Evolutionary conservation across 805 yeast genomes (phyloP).

Genomic region (Nakazawaea holstii): DNA sequence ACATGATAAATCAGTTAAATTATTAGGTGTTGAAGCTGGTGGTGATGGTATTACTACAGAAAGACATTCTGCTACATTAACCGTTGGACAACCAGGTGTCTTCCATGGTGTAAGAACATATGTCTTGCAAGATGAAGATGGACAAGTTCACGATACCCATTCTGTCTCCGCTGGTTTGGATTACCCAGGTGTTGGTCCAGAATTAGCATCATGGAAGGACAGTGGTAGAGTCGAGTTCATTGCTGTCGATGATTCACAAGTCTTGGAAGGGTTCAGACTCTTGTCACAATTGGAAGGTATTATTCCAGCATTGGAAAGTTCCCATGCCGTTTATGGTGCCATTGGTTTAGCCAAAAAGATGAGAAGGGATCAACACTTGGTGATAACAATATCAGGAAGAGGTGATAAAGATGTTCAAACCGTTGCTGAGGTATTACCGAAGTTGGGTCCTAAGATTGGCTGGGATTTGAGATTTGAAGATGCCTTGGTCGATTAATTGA

Average conservation of each 20-base stretch:
- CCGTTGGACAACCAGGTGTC: slow-evolving; percentile 96
- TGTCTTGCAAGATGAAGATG: slow-evolving; percentile 85
- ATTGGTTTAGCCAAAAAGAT: slow-evolving; percentile 80
- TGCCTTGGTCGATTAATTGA: slow-evolving; percentile 6
- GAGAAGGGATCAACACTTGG: slow-evolving; percentile 71
- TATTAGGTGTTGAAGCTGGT: slow-evolving; percentile 97
- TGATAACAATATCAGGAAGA: slow-evolving; percentile 93
- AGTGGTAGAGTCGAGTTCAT: slow-evolving; percentile 87
- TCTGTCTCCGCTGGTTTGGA: slow-evolving; percentile 98
- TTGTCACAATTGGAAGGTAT: slow-evolving; percentile 95
- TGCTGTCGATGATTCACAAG: slow-evolving; percentile 95
- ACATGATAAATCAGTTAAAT: slow-evolving; percentile 66
- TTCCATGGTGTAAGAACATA: slow-evolving; percentile 97
- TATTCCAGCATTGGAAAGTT: slow-evolving; percentile 96
- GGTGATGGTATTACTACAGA: slow-evolving; percentile 92
- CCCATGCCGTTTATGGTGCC: slow-evolving; percentile 95
- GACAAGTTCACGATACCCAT: slow-evolving; percentile 96
- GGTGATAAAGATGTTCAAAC: slow-evolving; percentile 99
- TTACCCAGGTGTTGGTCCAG: slow-evolving; percentile 99
- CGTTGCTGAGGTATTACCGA: slow-evolving; percentile 92
- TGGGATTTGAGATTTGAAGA: slow-evolving; percentile 91
- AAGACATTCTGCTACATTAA: slow-evolving; percentile 90
- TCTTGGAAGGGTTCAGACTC: slow-evolving; percentile 82
- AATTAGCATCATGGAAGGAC: slow-evolving; percentile 90
- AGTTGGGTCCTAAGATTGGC: slow-evolving; percentile 82